phyloP scores from a whole-genome alignment of 2,329 filamentous ascomycete species.

The Dactylellina haptotyla region DNA sequence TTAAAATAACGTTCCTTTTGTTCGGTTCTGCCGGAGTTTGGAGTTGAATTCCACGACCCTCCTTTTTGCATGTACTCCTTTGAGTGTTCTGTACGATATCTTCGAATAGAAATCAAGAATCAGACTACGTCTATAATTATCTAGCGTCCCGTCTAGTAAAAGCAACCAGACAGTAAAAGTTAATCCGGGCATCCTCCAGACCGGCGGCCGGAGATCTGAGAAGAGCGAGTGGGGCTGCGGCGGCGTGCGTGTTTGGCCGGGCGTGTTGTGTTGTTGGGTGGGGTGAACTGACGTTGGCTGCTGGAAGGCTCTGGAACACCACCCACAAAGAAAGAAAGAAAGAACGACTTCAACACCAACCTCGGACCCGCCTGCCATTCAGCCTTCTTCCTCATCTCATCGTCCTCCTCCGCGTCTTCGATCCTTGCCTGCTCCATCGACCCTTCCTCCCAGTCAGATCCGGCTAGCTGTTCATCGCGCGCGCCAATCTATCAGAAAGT shows the following conservation, averaged over 20 bases:
- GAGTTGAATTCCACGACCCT: too few species aligned
- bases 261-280: constrained; percentile 28
- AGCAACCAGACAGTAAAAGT: too few species aligned
- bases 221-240: background rate
- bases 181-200: too few species aligned
- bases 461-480: background rate
- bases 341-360: constrained; percentile 3
- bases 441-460: background rate
- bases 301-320: constrained; percentile 52
- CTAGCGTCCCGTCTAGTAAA: too few species aligned
- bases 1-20: background rate
- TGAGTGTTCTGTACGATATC: too few species aligned
- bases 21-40: constrained; percentile 11
- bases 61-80: too few species aligned
- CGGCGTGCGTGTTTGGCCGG: too few species aligned
- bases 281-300: constrained; percentile 22
- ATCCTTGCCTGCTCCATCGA: constrained; percentile 13
- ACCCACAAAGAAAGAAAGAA: background rate
- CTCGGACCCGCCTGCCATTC: background rate
- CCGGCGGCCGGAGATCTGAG: too few species aligned
- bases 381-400: constrained; percentile 29
- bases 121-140: too few species aligned
- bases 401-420: constrained; percentile 19
- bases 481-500: background rate
- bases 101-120: too few species aligned